Conservation (phyloP, 1,284 basidiomycete genomes). For the Meira miltonrushii region DNA sequence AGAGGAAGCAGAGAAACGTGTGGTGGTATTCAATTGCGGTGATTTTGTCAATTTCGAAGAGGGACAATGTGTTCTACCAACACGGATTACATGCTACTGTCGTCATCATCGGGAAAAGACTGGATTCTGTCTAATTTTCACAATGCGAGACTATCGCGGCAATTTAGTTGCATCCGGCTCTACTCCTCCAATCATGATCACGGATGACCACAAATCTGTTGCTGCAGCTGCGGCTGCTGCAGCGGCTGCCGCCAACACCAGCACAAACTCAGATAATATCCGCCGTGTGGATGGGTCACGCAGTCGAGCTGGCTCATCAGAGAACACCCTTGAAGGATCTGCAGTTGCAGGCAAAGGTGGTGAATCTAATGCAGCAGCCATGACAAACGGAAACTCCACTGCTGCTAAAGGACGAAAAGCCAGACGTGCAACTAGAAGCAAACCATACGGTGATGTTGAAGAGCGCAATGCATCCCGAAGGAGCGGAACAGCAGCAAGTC, state of each 20-base stretch:
- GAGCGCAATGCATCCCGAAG: conserved; percentile 15
- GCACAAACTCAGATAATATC: conserved; percentile 23
- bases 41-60: conserved; percentile 83
- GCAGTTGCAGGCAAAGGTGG: neutral
- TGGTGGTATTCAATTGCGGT: conserved; percentile 75
- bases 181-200: conserved; percentile 85
- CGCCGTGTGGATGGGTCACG: conserved; percentile 8
- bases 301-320: conserved; percentile 12
- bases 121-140: conserved; percentile 87
- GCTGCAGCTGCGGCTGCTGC: conserved; percentile 35
- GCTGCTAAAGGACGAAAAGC: neutral
- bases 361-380: neutral
- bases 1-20: conserved; percentile 49
- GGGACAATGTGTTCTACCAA: conserved; percentile 81
- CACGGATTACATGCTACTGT: conserved; percentile 97
- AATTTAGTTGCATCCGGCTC: conserved; percentile 75
- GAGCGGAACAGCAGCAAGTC: conserved; percentile 22
- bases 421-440: conserved; percentile 26
- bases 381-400: too few species aligned
- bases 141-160: conserved; percentile 74
- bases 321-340: neutral
- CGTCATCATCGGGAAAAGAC: conserved; percentile 96
- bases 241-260: conserved; percentile 16
- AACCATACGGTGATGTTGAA: conserved; percentile 34
- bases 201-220: conserved; percentile 88